Evolutionary conservation across 2,329 filamentous ascomycete genomes (phyloP).

Genomic region (Trichoderma citrinoviride): DNA sequence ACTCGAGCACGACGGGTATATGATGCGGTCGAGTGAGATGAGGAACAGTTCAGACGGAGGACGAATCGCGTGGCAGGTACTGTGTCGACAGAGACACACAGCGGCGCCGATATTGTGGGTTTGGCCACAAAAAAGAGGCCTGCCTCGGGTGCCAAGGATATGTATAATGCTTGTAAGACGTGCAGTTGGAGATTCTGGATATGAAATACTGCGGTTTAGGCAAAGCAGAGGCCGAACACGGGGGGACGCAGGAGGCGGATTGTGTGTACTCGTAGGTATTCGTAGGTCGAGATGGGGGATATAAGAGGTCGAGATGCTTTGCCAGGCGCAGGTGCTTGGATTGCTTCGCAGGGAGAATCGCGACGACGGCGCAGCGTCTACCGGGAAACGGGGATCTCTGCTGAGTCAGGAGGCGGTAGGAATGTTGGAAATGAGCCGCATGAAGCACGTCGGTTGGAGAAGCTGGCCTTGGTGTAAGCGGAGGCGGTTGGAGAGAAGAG

Average conservation of each 20-base stretch:
- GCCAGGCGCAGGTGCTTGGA: neutral
- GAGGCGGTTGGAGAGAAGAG: neutral
- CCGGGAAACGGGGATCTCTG: neutral
- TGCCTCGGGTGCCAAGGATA: slow-evolving; percentile 13
- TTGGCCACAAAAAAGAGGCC: slow-evolving; percentile 1
- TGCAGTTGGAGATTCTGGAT: neutral
- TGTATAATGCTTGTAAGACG: neutral
- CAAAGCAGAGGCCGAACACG: neutral
- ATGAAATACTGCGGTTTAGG: neutral
- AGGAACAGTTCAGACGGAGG: slow-evolving; percentile 14
- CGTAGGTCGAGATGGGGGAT: neutral
- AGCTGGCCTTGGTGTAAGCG: neutral
- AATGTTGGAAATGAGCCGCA: neutral
- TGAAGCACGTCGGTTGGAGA: neutral
- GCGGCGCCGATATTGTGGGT: slow-evolving; percentile 23
- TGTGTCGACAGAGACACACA: slow-evolving; percentile 20
- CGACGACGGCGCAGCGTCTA: neutral
- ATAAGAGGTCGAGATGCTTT: neutral
- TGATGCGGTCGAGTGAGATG: slow-evolving; percentile 27
- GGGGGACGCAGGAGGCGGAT: neutral
- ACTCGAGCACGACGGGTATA: neutral
- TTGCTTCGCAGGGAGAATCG: neutral
- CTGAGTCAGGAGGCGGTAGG: neutral
- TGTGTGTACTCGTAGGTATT: neutral
- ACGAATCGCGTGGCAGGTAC: neutral